Percentiles rank a stretch among this genome's conserved stretches.
phyloP scores from a whole-genome alignment of 2,329 filamentous ascomycete genomes.

The Pleurostoma richardsiae region DNA sequence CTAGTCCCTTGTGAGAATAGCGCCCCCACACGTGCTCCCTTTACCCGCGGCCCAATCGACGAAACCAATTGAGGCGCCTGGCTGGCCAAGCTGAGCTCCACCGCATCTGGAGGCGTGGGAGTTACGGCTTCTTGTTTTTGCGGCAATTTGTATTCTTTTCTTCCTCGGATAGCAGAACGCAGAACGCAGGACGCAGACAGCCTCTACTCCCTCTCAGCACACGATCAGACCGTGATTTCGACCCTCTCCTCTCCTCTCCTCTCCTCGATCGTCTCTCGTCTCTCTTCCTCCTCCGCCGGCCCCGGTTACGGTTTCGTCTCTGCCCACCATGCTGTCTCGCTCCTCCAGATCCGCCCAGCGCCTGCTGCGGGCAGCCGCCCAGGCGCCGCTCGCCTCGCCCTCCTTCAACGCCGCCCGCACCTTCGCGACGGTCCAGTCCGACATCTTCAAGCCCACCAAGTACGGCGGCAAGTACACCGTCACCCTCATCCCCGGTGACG shows the following conservation, averaged over 20 bases:
- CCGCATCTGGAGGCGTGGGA: no score
- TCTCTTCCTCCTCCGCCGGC: neutral
- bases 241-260: neutral
- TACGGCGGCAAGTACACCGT: conserved; percentile 99
- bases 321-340: conserved; percentile 48
- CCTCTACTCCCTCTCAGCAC: no score
- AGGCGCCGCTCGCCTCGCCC: conserved; percentile 25
- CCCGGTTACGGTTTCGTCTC: neutral
- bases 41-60: no score
- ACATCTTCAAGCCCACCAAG: conserved; percentile 99
- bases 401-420: conserved; percentile 38
- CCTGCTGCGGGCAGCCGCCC: conserved; percentile 44
- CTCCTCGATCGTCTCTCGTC: neutral
- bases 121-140: neutral
- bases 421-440: conserved; percentile 81
- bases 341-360: conserved; percentile 52
- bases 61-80: no score
- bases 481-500: conserved; percentile 96
- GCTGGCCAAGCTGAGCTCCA: no score
- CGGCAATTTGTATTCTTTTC: neutral
- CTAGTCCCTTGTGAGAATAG: no score
- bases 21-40: no score
- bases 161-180: no score
- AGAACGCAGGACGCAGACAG: no score
- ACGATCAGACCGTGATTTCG: neutral